Evolutionary conservation across 352 stramenopile genomes (phyloP), one percentile per base, ranked within the genome.

Genomic region (Globisporangium iwayamae): DNA sequence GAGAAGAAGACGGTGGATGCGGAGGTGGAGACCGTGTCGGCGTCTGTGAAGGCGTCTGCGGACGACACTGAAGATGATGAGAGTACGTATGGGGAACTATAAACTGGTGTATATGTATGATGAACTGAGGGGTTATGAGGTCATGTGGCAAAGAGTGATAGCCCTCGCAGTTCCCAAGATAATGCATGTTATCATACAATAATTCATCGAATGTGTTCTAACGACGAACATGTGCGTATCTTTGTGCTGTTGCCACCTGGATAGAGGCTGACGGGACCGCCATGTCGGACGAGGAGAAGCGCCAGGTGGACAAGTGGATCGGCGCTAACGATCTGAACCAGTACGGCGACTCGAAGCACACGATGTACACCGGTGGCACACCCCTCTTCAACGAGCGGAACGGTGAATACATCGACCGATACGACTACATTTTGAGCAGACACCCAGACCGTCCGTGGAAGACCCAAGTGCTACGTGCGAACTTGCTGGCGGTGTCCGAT

Each of bases 311-410:
- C 43, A 53, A 32, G 41, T 66, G 61, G 61, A 66, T 66, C 52
- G 41, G 39, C 8, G 41, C 30, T 41, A 54, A 56, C 30, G 52
- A 59, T 18, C 18, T 55, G 41, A 66, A 66, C 20, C 18, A 60
- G 41, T 66, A 34, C 14, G 61, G 61, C 3, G 61, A 66, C 52
- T 28, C 61, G 41, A 66, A 66, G 41, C 76, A 72, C 47, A 90
- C 56, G 18, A 73, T 75, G 47, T 95, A 95, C 71, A 75, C 72
- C 2, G 87, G 85, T 5, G 87, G 87, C 36, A 93, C 85, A n/a
- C 87, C 87, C 58, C 67, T 95, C 18, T 93, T 93, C 60, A 64
- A 92, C 56, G 83, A 93, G 70, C 70, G 36, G n/a, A 91, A 79
- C 22, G 87, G 85, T 51, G 58, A 62, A 36, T 68, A 41, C 22